Conservation (phyloP, 202 grass and related monocot species). For the Schoenoplectus triqueter region DNA sequence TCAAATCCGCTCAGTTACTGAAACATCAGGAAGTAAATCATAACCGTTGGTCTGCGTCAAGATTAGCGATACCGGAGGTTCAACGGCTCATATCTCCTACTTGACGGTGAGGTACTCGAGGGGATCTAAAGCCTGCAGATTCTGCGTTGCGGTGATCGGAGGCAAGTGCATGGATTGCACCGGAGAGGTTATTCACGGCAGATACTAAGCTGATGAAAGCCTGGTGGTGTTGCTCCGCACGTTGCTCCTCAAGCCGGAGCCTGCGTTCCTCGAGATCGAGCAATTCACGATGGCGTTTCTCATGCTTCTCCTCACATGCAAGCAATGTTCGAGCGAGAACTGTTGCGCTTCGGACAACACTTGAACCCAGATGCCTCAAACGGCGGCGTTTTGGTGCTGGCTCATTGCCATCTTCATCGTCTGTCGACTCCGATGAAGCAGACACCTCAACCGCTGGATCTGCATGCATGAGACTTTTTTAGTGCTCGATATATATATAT, state of each 20-base stretch:
- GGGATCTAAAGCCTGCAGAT: not conserved
- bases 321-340: constrained; percentile 82
- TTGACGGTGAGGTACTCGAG: not conserved
- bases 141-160: constrained; percentile 59
- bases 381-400: constrained; percentile 78
- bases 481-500: not conserved
- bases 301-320: constrained; percentile 90
- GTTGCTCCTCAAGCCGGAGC: constrained; percentile 80
- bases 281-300: constrained; percentile 83
- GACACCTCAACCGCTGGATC: constrained; percentile 63
- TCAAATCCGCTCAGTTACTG: not conserved
- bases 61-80: not conserved
- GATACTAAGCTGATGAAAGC: constrained; percentile 78
- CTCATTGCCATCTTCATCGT: constrained; percentile 37
- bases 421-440: constrained; percentile 52
- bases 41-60: not conserved
- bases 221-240: constrained; percentile 82
- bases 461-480: constrained; percentile 41
- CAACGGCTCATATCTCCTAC: constrained; percentile 27
- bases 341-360: constrained; percentile 86
- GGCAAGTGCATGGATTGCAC: constrained; percentile 87
- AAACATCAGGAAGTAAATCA: not conserved
- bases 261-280: constrained; percentile 88
- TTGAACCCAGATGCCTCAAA: constrained; percentile 65
- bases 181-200: constrained; percentile 83